Conservation (phyloP, 2,329 filamentous ascomycete genomes). For the Colletotrichum magnum region DNA sequence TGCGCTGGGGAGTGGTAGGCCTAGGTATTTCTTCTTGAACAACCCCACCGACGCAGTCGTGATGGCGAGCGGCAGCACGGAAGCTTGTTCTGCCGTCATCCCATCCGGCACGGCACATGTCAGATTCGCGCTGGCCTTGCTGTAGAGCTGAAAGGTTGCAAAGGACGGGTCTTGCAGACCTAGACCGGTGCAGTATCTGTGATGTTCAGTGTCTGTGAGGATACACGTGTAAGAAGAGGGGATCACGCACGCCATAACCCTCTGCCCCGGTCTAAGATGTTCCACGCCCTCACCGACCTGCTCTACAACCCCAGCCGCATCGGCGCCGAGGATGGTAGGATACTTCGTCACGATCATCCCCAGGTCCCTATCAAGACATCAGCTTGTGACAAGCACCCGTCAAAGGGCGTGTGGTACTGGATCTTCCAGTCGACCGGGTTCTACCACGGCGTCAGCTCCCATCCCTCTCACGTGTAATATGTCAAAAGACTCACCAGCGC, state of each 20-base stretch:
- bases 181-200: conserved; percentile 14
- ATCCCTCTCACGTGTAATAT: not conserved
- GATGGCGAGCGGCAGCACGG: conserved; percentile 32
- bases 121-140: conserved; percentile 11
- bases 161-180: conserved; percentile 14
- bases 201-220: too few relatives aligned
- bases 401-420: not conserved
- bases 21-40: conserved; percentile 42
- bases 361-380: not conserved
- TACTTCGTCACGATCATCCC: conserved; percentile 12
- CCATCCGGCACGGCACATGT: not conserved
- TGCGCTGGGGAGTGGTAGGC: conserved; percentile 35
- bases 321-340: conserved; percentile 35
- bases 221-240: too few relatives aligned
- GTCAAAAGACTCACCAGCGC: conserved; percentile 35
- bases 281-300: conserved; percentile 43
- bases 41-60: conserved; percentile 42
- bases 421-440: conserved; percentile 24
- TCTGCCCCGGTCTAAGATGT: conserved; percentile 44
- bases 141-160: conserved; percentile 28
- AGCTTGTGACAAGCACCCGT: too few relatives aligned
- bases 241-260: conserved; percentile 37
- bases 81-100: conserved; percentile 30
- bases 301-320: conserved; percentile 45
- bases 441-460: not conserved